Conservation (phyloP, 805 yeast genomes). For the Brettanomyces bruxellensis region DNA sequence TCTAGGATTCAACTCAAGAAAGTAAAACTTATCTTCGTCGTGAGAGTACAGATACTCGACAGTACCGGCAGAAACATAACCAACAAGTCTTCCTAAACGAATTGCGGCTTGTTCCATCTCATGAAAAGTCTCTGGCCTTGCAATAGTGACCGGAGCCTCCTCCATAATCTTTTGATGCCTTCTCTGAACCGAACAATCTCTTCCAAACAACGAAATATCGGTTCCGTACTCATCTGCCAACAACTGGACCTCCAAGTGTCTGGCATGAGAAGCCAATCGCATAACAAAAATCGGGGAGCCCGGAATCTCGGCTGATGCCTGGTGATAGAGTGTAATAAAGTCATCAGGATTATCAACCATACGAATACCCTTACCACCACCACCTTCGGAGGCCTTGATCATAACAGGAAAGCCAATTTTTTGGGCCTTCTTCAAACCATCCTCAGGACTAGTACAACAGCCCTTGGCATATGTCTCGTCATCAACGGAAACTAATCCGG, state of each 20-base stretch:
- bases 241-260: conserved; percentile 96
- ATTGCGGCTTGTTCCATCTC: conserved; percentile 97
- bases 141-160: conserved; percentile 98
- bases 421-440: conserved; percentile 79
- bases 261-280: conserved; percentile 95
- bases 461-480: conserved; percentile 82
- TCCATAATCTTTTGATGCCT: conserved; percentile 98
- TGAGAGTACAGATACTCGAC: conserved; percentile 95
- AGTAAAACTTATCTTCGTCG: conserved; percentile 89
- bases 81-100: conserved; percentile 91
- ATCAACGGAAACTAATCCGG: conserved; percentile 81
- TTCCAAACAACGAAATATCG: conserved; percentile 92
- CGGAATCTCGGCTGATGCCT: conserved; percentile 96
- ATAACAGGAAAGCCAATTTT: conserved; percentile 95
- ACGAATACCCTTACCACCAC: conserved; percentile 99
- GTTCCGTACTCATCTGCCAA: conserved; percentile 98
- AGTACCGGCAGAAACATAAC: conserved; percentile 98
- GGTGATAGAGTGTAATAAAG: conserved; percentile 69
- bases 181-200: conserved; percentile 99
- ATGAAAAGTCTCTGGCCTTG: conserved; percentile 74
- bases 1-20: conserved; percentile 95
- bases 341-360: conserved; percentile 82
- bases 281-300: conserved; percentile 98
- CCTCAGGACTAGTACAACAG: conserved; percentile 78
- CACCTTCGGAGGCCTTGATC: conserved; percentile 99